Base-by-base conservation (phyloP, 805 yeast genomes). In the Ogataea kodamae region DNA sequence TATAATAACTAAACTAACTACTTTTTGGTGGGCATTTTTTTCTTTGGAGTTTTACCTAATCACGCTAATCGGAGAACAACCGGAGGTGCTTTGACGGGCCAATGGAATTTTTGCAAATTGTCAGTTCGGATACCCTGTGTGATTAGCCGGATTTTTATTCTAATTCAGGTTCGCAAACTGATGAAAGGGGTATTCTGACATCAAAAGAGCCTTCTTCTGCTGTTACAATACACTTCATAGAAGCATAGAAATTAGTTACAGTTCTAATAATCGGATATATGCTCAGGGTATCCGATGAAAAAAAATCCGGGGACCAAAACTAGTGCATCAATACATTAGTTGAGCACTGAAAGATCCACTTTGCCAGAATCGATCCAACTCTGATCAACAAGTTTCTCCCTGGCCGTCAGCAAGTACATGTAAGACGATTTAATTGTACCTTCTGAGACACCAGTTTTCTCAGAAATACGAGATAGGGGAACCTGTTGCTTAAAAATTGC, bases 351-450 rank as follows among this genome's bases (percentile, higher is more conserved):
- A n/a, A n/a, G n/a, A 32, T 72, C 69, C 13, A 79, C 76, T 54
- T 72, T 78, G 6, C 85, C 86, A n/a, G 71, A 63, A 40, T 74
- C 77, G 24, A 80, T 55, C 95, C 95, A 84, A 38, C 66, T 64
- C 15, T 82, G 84, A 51, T 85, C 90, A n/a, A 88, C 71, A 28
- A 88, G 70, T 47, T 72, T 69, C 19, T 76, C 78, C 49, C 74
- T 75, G 41, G 82, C 86, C 42, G 84, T 88, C 54, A 74, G 81
- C 61, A 92, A 66, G 25, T 80, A 79, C 57, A 84, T 84, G 57
- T 87, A 92, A 26, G 92, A 80, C 2, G 96, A 85, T 59, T 92
- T 87, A 50, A 92, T 89, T 1, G 98, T 92, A 47, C 97, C 97
- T 56, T 92, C 98, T 51, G 95, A 84, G 12, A 92, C 97, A 48